Base-by-base conservation (phyloP, 2,329 filamentous ascomycete species). In the Mycosphaerella sp. region DNA sequence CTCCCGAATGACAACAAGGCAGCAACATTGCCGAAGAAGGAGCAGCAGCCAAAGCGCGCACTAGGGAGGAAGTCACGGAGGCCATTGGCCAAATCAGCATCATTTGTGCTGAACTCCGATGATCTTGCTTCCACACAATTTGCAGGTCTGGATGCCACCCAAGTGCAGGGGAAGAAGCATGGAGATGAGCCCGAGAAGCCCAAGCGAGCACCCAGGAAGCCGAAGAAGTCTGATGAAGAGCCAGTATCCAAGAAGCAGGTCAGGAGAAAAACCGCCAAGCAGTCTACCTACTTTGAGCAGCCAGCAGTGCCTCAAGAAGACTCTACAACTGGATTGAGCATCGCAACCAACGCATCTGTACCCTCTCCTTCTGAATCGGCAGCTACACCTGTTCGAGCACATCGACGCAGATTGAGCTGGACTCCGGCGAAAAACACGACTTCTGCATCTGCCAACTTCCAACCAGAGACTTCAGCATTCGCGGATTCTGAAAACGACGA, bases 101-200 rank as follows among this genome's bases (percentile, higher is more conserved):
- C 60, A 6, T 61, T 65, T 41, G 61, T 67, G 7, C 43, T 67
- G 26, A 63, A 67, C 42, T 66, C 64, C 2, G 64, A 67, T 42
- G 64, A 67, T 41, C 54, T 53, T 38, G 58, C 51, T 11, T 50
- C 53, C 17, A 59, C 54, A 26, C 54, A 56, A 38, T 56, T 56
- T 21, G 53, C 53, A 12, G 53, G 36, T 4, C 45, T 56, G n/a
- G 40, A 47, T n/a, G 53, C 43, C 6, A 45, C 42, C 23, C 48
- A 49, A 21, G 52, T 48, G 4, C 47, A 50, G 8, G 52, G 46
- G 6, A 17, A 34, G 8, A 53, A 40, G 10, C 17, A 12, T 11
- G 45, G 48, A 9, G 38, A 31, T 6, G 26, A 9, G 10, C 10
- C 29, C 9, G 21, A 29, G 29, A 47, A 48, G 34, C 29, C 36